Evolutionary conservation across 2,329 filamentous ascomycete genomes (phyloP).

Genomic region (Aspergillus sp.): DNA sequence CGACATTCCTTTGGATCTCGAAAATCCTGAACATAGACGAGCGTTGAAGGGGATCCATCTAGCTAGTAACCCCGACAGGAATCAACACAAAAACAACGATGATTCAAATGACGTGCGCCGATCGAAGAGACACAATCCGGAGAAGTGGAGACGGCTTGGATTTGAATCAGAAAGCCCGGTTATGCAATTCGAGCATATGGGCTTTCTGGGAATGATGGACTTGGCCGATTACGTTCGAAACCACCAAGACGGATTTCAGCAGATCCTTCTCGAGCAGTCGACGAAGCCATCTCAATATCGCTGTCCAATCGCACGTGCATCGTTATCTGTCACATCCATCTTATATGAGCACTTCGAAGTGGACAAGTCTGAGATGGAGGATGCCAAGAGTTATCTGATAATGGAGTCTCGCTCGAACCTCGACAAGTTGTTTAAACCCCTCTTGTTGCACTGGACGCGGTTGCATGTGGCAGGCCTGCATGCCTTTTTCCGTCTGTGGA

Average conservation of each 20-base stretch:
- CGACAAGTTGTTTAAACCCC: constrained; percentile 80
- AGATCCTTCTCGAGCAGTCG: constrained; percentile 85
- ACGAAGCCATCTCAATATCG: constrained; percentile 67
- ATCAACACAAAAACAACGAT: constrained; percentile 26
- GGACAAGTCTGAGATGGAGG: constrained; percentile 76
- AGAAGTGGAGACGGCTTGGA: constrained; percentile 89
- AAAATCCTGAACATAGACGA: constrained; percentile 81
- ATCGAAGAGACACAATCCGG: constrained; percentile 72
- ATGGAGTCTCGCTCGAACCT: constrained; percentile 74
- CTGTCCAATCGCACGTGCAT: constrained; percentile 84
- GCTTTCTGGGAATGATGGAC: constrained; percentile 97
- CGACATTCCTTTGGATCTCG: constrained; percentile 78
- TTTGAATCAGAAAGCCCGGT: constrained; percentile 89
- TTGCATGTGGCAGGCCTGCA: constrained; percentile 82
- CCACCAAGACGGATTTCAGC: constrained; percentile 89
- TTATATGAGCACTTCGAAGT: constrained; percentile 96
- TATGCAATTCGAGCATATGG: constrained; percentile 78
- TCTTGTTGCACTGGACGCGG: constrained; percentile 89
- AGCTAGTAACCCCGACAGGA: constrained; percentile 60
- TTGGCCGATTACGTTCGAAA: constrained; percentile 89
- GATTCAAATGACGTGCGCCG: constrained; percentile 49
- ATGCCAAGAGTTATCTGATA: constrained; percentile 70
- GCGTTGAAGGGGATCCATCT: constrained; percentile 83
- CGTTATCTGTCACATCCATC: constrained; percentile 79
- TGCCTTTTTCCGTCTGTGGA: constrained; percentile 90